Percentiles rank a stretch among this genome's conserved stretches.
These are phyloP conservation scores for Botrytis hyacinthi DNA, from an alignment of 2,329 filamentous ascomycete species.

Conservation along the genomic window DNA sequence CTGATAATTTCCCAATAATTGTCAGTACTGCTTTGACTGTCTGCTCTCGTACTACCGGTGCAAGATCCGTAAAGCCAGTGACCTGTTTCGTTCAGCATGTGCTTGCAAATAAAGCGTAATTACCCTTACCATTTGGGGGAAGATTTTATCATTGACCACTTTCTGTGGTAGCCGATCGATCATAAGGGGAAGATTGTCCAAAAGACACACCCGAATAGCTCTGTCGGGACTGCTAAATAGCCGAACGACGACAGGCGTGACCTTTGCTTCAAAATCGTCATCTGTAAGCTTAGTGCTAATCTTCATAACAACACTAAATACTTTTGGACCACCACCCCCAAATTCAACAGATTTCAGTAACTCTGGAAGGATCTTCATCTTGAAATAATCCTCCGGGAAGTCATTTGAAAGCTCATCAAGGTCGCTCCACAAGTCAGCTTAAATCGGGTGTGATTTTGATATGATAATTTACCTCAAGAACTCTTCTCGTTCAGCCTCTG, in stretches of 20 bases:
- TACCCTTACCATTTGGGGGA: conserved; percentile 77
- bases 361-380: conserved; percentile 92
- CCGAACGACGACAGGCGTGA: conserved; percentile 83
- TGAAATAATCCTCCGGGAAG: conserved; percentile 97
- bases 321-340: conserved; percentile 89
- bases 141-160: conserved; percentile 93
- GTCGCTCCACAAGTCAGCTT: conserved; percentile 48
- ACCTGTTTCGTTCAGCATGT: conserved; percentile 50
- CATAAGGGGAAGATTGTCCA: conserved; percentile 87
- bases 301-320: conserved; percentile 83
- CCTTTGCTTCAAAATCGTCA: conserved; percentile 82
- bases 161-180: conserved; percentile 87
- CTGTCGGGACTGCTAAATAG: conserved; percentile 89
- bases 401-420: conserved; percentile 86
- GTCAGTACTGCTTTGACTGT: conserved; percentile 91
- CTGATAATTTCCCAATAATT: conserved; percentile 84
- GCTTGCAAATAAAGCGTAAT: not conserved
- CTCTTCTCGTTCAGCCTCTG: conserved; percentile 75
- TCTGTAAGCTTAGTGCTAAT: conserved; percentile 82
- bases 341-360: conserved; percentile 99
- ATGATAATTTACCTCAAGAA: conserved; percentile 65
- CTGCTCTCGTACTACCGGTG: conserved; percentile 89
- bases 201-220: conserved; percentile 82
- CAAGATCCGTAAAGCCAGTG: conserved; percentile 90
- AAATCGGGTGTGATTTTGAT: not conserved